phyloP scores from a whole-genome alignment of 768 basidiomycete genomes.

The Melanogaster broomeanus region DNA sequence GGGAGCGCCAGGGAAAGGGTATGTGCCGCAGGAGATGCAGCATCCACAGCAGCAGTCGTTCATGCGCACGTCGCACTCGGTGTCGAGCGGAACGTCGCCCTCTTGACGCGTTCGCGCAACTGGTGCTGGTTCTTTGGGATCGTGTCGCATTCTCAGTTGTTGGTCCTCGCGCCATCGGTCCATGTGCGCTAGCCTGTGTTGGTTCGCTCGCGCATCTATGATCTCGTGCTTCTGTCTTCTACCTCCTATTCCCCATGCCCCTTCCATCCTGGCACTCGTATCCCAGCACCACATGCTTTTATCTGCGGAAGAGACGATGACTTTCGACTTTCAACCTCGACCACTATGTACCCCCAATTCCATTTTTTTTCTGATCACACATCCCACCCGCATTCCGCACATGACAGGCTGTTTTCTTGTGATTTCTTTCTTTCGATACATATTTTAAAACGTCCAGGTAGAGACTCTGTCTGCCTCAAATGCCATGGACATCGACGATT shows the following conservation, averaged over 20 bases:
- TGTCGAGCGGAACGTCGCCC: conserved; percentile 39
- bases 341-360: too few species aligned
- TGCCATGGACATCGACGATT: too few species aligned
- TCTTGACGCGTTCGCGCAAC: conserved; percentile 11
- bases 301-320: background rate
- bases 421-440: background rate
- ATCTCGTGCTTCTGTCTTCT: background rate
- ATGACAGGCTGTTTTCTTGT: background rate
- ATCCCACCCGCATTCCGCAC: background rate
- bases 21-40: conserved; percentile 19
- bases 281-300: background rate
- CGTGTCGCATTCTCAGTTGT: background rate
- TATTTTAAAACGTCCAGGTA: background rate
- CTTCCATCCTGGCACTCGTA: background rate
- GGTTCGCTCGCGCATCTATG: too few species aligned
- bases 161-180: background rate
- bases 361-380: background rate
- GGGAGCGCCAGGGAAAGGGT: conserved; percentile 17
- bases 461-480: too few species aligned
- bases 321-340: too few species aligned
- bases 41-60: conserved; percentile 47
- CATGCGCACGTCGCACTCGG: conserved; percentile 46
- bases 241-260: background rate
- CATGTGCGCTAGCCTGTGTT: background rate
- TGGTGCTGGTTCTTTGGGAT: background rate